Evolutionary conservation across 225 moss, liverwort and hornwort species (phyloP).

Genomic region (Physcomitrium patens): DNA sequence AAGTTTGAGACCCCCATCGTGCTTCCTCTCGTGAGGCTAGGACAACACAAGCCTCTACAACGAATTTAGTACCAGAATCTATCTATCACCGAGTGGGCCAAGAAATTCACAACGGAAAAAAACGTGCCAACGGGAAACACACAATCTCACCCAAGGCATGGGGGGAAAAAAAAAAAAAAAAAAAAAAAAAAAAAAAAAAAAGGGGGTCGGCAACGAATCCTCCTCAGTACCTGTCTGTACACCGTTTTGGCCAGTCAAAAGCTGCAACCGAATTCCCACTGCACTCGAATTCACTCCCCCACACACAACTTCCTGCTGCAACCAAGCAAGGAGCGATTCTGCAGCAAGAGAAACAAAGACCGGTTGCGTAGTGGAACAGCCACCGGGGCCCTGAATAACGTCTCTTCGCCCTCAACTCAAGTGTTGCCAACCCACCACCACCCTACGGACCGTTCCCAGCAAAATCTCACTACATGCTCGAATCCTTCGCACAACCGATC

Average conservation of each 20-base stretch:
- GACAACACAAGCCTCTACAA: too few species aligned
- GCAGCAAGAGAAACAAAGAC: background rate
- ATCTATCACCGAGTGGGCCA: constrained; percentile 15
- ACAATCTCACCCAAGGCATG: too few species aligned
- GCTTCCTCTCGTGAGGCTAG: background rate
- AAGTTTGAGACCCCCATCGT: constrained; percentile 11
- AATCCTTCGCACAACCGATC: background rate
- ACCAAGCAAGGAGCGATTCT: background rate
- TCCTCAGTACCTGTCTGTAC: constrained; percentile 8
- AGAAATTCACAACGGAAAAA: constrained; percentile 32
- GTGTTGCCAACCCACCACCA: background rate
- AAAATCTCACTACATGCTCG: background rate
- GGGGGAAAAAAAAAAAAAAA: too few species aligned
- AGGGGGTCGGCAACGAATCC: background rate
- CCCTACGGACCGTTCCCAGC: constrained; percentile 23
- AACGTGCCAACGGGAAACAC: background rate
- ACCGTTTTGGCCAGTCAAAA: background rate
- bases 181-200: background rate
- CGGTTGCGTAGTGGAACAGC: constrained; percentile 9
- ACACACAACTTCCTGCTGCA: constrained; percentile 3
- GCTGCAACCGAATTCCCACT: constrained; percentile 14
- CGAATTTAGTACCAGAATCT: constrained; percentile 10
- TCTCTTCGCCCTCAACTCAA: constrained; percentile 7
- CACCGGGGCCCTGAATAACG: constrained; percentile 19
- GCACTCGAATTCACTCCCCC: constrained; percentile 1